A percentile compares a stretch with the other conserved stretches of the same genome.
Evolutionary conservation across 352 stramenopile species (phyloP).

Genomic region (Phytophthora ramorum): DNA sequence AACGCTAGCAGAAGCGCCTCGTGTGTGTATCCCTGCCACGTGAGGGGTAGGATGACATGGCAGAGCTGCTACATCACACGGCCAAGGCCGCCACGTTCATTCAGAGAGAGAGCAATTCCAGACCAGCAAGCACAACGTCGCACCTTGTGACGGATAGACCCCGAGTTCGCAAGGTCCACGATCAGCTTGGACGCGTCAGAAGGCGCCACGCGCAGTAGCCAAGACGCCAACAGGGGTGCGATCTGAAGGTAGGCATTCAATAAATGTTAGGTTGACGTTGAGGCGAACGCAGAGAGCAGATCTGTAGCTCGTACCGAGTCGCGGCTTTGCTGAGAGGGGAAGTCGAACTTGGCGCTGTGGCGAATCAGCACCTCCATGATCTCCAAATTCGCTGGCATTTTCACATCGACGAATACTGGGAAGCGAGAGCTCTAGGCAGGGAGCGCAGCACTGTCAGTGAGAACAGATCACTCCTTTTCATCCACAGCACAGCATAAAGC

Average conservation of each 20-base stretch:
- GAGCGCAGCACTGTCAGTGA: neutral
- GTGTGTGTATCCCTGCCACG: conserved; percentile 19
- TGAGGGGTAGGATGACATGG: conserved; percentile 17
- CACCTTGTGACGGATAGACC: conserved; percentile 27
- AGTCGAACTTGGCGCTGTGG: conserved; percentile 29
- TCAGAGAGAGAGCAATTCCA: neutral
- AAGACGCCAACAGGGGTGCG: conserved; percentile 2
- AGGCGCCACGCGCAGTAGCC: conserved; percentile 12
- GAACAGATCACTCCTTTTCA: neutral
- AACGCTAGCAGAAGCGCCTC: conserved; percentile 23
- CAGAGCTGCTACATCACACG: conserved; percentile 10
- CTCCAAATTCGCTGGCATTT: conserved; percentile 20
- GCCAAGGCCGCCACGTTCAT: neutral
- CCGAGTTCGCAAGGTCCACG: conserved; percentile 12
- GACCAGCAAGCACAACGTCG: neutral
- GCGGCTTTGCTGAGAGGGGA: conserved; percentile 20
- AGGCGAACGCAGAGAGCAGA: no score
- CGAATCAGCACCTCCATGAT: conserved; percentile 32
- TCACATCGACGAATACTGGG: conserved; percentile 13
- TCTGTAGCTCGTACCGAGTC: conserved; percentile 15
- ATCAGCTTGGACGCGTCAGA: conserved; percentile 14
- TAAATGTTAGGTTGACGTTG: no score
- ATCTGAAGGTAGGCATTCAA: neutral
- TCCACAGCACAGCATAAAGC: conserved; percentile 1
- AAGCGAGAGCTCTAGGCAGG: conserved; percentile 3